Conservation (phyloP, 1,284 basidiomycete species). For the Ustilago esculenta region DNA sequence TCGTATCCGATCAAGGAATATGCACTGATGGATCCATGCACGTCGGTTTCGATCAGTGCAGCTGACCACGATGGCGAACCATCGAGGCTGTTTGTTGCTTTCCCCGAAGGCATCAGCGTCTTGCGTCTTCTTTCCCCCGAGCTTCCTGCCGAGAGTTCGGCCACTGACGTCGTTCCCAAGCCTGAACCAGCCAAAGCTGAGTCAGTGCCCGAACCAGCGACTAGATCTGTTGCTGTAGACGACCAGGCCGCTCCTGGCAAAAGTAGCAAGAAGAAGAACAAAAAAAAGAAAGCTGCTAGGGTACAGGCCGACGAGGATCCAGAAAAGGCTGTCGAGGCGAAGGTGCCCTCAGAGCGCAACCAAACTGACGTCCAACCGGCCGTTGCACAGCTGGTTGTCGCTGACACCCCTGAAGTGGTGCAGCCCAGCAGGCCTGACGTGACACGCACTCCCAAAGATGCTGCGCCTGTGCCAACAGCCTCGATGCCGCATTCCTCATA, state of each 20-base stretch:
- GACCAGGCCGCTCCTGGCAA: slow-evolving; percentile 6
- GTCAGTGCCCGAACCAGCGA: neutral
- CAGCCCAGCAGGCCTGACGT: neutral
- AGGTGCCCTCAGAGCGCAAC: neutral
- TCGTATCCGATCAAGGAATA: slow-evolving; percentile 26
- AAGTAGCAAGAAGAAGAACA: slow-evolving; percentile 26
- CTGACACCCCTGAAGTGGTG: neutral
- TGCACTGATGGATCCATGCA: slow-evolving; percentile 31
- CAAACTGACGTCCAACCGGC: neutral
- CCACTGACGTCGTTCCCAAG: too few species aligned
- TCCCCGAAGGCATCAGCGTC: slow-evolving; percentile 28
- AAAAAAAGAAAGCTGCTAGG: slow-evolving; percentile 18
- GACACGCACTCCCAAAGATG: too few species aligned
- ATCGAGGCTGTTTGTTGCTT: slow-evolving; percentile 20
- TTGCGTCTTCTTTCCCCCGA: slow-evolving; percentile 1
- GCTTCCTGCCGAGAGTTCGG: too few species aligned
- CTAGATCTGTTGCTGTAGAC: neutral
- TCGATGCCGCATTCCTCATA: too few species aligned
- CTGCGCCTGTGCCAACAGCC: too few species aligned
- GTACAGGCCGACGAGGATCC: neutral
- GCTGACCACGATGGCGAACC: slow-evolving; percentile 1
- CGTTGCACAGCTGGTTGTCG: too few species aligned
- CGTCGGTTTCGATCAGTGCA: slow-evolving; percentile 13
- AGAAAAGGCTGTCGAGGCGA: neutral
- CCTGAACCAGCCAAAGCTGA: neutral